Evolutionary conservation across 345 rosid species (phyloP), one percentile per base, ranked within the genome.

Genomic region (Abelmoschus esculentus): DNA sequence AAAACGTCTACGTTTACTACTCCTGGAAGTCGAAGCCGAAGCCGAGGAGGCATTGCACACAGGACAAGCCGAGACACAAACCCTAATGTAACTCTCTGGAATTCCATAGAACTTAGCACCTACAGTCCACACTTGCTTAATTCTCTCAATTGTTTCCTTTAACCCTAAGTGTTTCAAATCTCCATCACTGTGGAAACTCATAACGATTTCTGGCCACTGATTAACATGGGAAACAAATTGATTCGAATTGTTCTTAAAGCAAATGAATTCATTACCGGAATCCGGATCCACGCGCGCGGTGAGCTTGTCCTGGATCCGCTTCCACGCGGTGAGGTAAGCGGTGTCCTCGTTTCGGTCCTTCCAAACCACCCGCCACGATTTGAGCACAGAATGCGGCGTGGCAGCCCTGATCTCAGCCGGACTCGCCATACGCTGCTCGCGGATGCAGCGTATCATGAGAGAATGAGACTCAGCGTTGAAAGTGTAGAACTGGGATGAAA

Each of bases 301-400:
- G 69, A 95, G 89, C 90, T 95, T 95, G 78, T 95, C 98, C 81
- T 91, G 98, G 81, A 95, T 95, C 34, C 99, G 88, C 80, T 95
- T 95, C 99, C 99, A 95, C 0, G 93, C 98, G 13, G 98, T 95
- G 66, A 91, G 79, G 81, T 88, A 95, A 22, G 99, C 98, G n/a
- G 98, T 95, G 68, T 95, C 99, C 77, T 95, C 99, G 80, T 91
- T 91, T 5, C 98, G 87, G 79, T 95, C 99, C 62, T 91, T 95
- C 99, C 99, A 95, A 29, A 95, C 98, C 57, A 89, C 73, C 28
- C 99, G 93, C 98, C 99, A 90, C 61, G 99, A 95, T 60, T 86
- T 83, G 70, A 95, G 87, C 22, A 95, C 97, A 54, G 90, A 59
- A 70, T 83, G 63, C 0, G 96, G 87, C 19, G 99, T 95, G 12